These are phyloP conservation scores for Boletus bicolor DNA, from an alignment of 768 basidiomycete species.

Conservation along the genomic window DNA sequence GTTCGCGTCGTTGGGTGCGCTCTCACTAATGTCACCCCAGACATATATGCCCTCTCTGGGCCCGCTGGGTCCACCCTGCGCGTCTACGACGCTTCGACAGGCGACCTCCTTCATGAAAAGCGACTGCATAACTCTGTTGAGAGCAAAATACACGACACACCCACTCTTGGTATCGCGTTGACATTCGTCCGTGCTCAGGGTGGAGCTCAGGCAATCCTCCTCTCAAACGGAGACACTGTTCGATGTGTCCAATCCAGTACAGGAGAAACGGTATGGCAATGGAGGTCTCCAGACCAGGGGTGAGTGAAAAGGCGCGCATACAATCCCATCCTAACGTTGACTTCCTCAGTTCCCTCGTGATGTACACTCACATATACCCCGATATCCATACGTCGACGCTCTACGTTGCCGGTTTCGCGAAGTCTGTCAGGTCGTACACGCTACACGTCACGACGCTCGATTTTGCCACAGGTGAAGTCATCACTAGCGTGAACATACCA, in stretches of 20 bases:
- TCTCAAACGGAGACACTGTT: constrained; percentile 60
- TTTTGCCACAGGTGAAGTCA: constrained; percentile 47
- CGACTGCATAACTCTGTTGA: constrained; percentile 47
- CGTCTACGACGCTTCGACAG: constrained; percentile 60
- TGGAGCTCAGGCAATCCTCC: constrained; percentile 37
- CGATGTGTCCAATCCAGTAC: constrained; percentile 45
- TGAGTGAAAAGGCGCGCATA: constrained; percentile 32
- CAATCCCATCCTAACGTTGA: not conserved
- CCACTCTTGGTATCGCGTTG: constrained; percentile 53
- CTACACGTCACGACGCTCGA: constrained; percentile 66
- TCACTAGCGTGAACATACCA: constrained; percentile 50
- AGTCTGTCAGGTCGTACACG: constrained; percentile 49
- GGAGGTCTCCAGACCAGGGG: constrained; percentile 69
- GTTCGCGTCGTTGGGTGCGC: not conserved
- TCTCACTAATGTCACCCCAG: constrained; percentile 35
- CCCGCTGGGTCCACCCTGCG: constrained; percentile 67
- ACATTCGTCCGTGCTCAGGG: constrained; percentile 32
- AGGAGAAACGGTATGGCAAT: constrained; percentile 65
- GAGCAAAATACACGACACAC: constrained; percentile 49
- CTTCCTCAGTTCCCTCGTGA: constrained; percentile 51
- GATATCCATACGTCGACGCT: constrained; percentile 51
- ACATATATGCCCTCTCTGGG: constrained; percentile 72
- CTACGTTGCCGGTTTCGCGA: constrained; percentile 50
- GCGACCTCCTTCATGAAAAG: constrained; percentile 64
- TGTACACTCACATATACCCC: constrained; percentile 60